Conservation (phyloP, 257 asterid genomes). For the Ocimum tenuiflorum region DNA sequence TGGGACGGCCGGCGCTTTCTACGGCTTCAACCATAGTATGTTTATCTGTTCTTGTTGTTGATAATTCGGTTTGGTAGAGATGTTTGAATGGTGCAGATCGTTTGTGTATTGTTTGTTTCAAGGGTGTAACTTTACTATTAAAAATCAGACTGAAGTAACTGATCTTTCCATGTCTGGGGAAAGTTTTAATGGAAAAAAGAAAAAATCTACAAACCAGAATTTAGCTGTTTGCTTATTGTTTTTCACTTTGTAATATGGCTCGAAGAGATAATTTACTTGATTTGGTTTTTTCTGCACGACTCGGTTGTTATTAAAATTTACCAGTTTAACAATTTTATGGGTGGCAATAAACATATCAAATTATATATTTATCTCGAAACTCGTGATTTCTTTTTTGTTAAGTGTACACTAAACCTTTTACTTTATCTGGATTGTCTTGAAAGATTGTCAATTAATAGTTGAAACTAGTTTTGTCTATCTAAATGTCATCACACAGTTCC, state of each 20-base stretch:
- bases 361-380: background rate
- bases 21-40: slow-evolving; percentile 72
- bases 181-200: no score
- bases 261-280: background rate
- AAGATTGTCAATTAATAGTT: background rate
- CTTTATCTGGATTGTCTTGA: background rate
- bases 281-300: background rate
- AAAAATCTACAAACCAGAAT: no score
- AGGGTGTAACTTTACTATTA: no score
- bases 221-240: no score
- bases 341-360: background rate
- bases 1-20: slow-evolving; percentile 71
- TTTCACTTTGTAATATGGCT: no score
- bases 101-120: no score
- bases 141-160: background rate
- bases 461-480: background rate
- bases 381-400: background rate
- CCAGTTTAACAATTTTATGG: background rate
- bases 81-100: no score
- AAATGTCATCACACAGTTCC: background rate
- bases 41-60: background rate
- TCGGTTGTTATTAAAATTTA: background rate
- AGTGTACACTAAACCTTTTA: background rate
- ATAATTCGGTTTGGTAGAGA: background rate
- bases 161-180: background rate